Evolutionary conservation across 192 early-diverging fungal genomes (phyloP).

Genomic region (Thamnidium elegans): DNA sequence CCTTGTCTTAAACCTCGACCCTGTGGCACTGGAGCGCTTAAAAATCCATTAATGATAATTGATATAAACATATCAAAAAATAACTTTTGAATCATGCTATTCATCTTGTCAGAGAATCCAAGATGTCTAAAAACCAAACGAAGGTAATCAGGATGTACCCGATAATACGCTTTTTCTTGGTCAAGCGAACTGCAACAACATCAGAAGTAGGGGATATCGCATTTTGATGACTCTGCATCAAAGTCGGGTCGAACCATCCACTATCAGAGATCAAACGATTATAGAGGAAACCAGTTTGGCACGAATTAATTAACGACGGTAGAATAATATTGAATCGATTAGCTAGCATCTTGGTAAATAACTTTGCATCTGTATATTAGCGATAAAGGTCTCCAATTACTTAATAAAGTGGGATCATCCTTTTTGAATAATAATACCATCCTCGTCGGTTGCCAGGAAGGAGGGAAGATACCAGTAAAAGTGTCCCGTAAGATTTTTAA

Average conservation of each 20-base stretch:
- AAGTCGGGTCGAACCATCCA: slow-evolving; percentile 10
- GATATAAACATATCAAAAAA: no score
- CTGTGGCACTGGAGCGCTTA: no score
- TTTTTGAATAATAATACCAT: no score
- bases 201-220: background rate
- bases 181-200: slow-evolving; percentile 13
- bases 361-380: background rate
- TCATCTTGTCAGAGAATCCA: no score
- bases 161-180: slow-evolving; percentile 29
- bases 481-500: no score
- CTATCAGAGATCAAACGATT: slow-evolving; percentile 1
- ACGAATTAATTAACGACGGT: background rate
- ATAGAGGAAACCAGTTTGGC: background rate
- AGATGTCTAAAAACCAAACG: no score
- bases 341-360: background rate
- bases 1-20: no score
- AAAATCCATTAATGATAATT: no score
- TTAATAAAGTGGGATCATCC: no score
- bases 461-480: no score
- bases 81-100: no score
- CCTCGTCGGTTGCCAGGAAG: no score
- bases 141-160: slow-evolving; percentile 23
- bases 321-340: background rate
- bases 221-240: background rate
- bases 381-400: slow-evolving; percentile 6